Evolutionary conservation across 2,329 filamentous ascomycete genomes (phyloP).

Genomic region (Neurospora sp.): DNA sequence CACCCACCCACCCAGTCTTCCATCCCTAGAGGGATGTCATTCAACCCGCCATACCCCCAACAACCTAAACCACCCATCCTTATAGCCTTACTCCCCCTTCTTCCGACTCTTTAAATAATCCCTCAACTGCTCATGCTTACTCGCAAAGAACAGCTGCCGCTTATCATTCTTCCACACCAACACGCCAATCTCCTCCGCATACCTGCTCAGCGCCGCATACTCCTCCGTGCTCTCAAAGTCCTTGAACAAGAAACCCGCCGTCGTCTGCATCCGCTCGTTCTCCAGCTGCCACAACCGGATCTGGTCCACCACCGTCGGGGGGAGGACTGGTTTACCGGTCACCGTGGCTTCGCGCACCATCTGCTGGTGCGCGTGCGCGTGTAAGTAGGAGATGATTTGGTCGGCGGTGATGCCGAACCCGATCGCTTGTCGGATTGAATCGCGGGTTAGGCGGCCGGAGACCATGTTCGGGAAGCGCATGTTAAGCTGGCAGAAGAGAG

Average conservation of each 20-base stretch:
- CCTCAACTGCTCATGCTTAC: constrained; percentile 77
- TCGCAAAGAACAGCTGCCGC: constrained; percentile 83
- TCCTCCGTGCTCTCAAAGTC: constrained; percentile 68
- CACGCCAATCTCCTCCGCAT: constrained; percentile 86
- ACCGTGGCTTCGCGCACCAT: constrained; percentile 60
- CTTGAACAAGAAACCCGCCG: constrained; percentile 75
- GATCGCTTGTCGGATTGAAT: constrained; percentile 80
- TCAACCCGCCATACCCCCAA: background rate
- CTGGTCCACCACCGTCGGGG: constrained; percentile 94
- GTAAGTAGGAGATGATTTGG: constrained; percentile 90
- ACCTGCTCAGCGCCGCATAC: constrained; percentile 60
- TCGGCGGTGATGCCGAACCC: constrained; percentile 84
- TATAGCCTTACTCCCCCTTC: constrained; percentile 28
- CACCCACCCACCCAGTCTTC: background rate
- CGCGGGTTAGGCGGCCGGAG: constrained; percentile 79
- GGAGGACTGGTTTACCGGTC: constrained; percentile 61
- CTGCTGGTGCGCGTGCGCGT: constrained; percentile 87
- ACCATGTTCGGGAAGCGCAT: constrained; percentile 93
- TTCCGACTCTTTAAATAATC: constrained; percentile 65
- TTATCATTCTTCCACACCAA: constrained; percentile 76
- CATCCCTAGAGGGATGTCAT: background rate
- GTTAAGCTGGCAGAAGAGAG: constrained; percentile 77
- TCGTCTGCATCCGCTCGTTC: constrained; percentile 84
- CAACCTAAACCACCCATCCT: background rate
- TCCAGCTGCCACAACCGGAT: constrained; percentile 97